phyloP scores from a whole-genome alignment of 192 early-diverging fungal genomes.

The Rhizophlyctis rosea region DNA sequence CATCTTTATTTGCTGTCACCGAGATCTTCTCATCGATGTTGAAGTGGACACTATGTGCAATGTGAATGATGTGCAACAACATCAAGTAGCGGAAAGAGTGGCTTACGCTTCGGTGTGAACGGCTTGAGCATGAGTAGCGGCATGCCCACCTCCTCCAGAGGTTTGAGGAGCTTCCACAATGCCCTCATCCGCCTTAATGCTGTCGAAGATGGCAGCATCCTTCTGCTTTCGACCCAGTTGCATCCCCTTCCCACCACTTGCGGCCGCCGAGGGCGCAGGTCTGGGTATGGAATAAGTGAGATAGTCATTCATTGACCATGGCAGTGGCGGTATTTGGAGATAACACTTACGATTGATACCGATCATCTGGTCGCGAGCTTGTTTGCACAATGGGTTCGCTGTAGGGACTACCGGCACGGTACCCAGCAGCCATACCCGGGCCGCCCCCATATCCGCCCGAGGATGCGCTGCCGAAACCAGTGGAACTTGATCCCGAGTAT shows the following conservation, averaged over 20 bases:
- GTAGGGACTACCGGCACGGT: not conserved
- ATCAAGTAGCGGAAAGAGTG: not conserved
- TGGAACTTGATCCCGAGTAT: slow-evolving; percentile 47
- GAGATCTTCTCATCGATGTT: slow-evolving; percentile 85
- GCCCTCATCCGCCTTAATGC: slow-evolving; percentile 80
- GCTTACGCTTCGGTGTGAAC: slow-evolving; percentile 34
- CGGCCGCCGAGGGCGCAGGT: slow-evolving; percentile 10
- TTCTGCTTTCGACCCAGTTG: slow-evolving; percentile 90
- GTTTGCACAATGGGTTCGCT: not conserved
- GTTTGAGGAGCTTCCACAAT: slow-evolving; percentile 39
- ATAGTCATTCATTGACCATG: not conserved
- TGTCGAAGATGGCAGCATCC: slow-evolving; percentile 73
- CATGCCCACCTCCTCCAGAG: slow-evolving; percentile 4
- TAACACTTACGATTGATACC: not conserved
- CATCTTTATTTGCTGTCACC: slow-evolving; percentile 80
- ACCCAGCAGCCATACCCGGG: slow-evolving; percentile 25
- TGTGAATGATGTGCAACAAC: not conserved
- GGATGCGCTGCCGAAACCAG: slow-evolving; percentile 39
- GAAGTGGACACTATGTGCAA: slow-evolving; percentile 70
- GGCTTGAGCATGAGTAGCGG: slow-evolving; percentile 27
- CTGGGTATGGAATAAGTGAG: not conserved
- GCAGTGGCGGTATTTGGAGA: not conserved
- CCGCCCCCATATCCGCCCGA: slow-evolving; percentile 42
- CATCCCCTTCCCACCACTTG: slow-evolving; percentile 73
- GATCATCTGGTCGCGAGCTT: not conserved